Percentiles rank a stretch among this genome's conserved stretches.
These are phyloP conservation scores for Sporothrix pallida DNA, from an alignment of 2,329 filamentous ascomycete genomes.

Conservation along the genomic window DNA sequence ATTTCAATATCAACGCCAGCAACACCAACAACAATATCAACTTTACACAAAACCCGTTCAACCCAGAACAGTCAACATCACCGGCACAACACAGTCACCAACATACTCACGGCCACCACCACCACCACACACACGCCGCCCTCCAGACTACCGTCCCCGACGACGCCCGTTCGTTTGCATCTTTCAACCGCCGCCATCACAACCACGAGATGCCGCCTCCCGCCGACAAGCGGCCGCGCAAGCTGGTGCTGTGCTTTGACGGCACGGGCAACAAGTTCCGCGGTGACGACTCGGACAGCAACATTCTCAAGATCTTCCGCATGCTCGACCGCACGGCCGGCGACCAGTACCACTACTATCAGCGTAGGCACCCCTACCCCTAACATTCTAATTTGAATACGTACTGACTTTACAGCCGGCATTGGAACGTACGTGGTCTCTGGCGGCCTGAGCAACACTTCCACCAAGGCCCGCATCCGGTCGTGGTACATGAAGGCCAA, in stretches of 20 bases:
- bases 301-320: slow-evolving; percentile 72
- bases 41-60: background rate
- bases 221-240: slow-evolving; percentile 42
- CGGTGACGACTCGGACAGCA: slow-evolving; percentile 67
- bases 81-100: background rate
- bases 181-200: background rate
- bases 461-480: slow-evolving; percentile 60
- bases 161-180: slow-evolving; percentile 14
- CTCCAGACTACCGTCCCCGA: background rate
- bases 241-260: slow-evolving; percentile 67
- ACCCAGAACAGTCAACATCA: background rate
- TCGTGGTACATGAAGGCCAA: slow-evolving; percentile 76
- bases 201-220: slow-evolving; percentile 27
- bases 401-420: slow-evolving; percentile 53
- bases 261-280: slow-evolving; percentile 69
- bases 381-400: background rate
- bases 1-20: background rate
- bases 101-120: background rate
- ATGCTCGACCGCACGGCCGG: slow-evolving; percentile 69
- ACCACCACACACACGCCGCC: background rate
- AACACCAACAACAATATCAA: background rate
- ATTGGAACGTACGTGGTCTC: slow-evolving; percentile 76
- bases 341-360: slow-evolving; percentile 69
- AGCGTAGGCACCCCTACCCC: slow-evolving; percentile 50
- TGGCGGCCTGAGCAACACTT: slow-evolving; percentile 63